Percentiles rank a stretch among this genome's conserved stretches.
Conservation (phyloP, 768 basidiomycete genomes). For the Dacryopinax spathularia region DNA sequence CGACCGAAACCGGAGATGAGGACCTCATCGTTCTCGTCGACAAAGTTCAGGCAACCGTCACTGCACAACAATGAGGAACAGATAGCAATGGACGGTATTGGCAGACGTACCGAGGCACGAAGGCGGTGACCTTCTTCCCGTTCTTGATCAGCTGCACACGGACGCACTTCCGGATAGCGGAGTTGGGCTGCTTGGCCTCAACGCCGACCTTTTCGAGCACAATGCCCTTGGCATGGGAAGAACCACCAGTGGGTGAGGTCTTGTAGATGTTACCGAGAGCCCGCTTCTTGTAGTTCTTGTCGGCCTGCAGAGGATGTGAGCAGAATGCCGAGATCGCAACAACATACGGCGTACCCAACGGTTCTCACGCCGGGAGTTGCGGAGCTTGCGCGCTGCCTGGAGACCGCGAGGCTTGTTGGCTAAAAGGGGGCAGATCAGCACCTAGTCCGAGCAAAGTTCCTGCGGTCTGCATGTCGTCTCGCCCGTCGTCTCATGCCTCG, state of each 20-base stretch:
- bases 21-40: conserved; percentile 99
- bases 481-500: background rate
- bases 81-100: background rate
- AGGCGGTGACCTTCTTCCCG: conserved; percentile 99
- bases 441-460: background rate
- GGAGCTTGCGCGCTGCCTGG: conserved; percentile 96
- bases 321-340: background rate
- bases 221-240: conserved; percentile 99
- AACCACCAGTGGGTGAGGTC: conserved; percentile 98
- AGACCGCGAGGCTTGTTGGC: conserved; percentile 99
- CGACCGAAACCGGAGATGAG: conserved; percentile 99
- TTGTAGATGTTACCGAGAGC: conserved; percentile 99
- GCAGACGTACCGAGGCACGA: conserved; percentile 49
- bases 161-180: conserved; percentile 99
- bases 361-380: conserved; percentile 84
- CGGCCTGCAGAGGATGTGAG: conserved; percentile 45
- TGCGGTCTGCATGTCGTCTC: background rate
- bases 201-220: conserved; percentile 99
- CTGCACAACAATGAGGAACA: conserved; percentile 36
- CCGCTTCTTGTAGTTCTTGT: conserved; percentile 98
- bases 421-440: conserved; percentile 21
- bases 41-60: conserved; percentile 94
- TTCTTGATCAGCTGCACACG: conserved; percentile 99
- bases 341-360: conserved; percentile 63
- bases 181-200: conserved; percentile 99